These are phyloP conservation scores for Colletotrichum camelliae DNA, from an alignment of 2,329 filamentous ascomycete genomes.

Conservation along the genomic window DNA sequence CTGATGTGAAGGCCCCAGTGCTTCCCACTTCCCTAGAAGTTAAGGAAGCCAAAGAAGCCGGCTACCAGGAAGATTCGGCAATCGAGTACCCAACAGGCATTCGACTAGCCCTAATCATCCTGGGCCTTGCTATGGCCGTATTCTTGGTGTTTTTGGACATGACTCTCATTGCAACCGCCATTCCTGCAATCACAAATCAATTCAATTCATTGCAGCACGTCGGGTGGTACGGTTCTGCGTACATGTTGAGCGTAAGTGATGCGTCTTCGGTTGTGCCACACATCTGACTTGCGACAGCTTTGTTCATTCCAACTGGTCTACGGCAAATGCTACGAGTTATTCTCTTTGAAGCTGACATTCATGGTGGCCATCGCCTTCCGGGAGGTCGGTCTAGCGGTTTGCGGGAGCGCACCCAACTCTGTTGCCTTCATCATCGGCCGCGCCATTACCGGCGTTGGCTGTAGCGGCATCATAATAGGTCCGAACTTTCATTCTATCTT, in stretches of 20 bases:
- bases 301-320: constrained; percentile 31
- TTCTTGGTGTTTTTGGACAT: constrained; percentile 46
- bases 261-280: not conserved
- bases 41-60: not conserved
- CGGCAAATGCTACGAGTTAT: constrained; percentile 34
- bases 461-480: constrained; percentile 37
- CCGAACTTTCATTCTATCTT: not conserved
- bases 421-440: constrained; percentile 41
- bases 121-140: constrained; percentile 58
- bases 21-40: not conserved
- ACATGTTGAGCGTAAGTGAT: constrained; percentile 42
- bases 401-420: constrained; percentile 32
- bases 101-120: constrained; percentile 49
- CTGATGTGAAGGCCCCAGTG: not conserved
- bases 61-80: not conserved
- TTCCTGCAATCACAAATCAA: constrained; percentile 54
- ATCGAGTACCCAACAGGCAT: constrained; percentile 30
- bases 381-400: constrained; percentile 28
- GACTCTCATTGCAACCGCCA: constrained; percentile 34
- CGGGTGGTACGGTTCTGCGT: constrained; percentile 61
- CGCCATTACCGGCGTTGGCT: constrained; percentile 40
- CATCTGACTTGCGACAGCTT: not conserved
- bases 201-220: constrained; percentile 57
- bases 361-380: constrained; percentile 28
- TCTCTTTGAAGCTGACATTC: constrained; percentile 31